Evolutionary conservation across 371 early-diverging fungal genomes (phyloP).

Genomic region (Mucor indicus): DNA sequence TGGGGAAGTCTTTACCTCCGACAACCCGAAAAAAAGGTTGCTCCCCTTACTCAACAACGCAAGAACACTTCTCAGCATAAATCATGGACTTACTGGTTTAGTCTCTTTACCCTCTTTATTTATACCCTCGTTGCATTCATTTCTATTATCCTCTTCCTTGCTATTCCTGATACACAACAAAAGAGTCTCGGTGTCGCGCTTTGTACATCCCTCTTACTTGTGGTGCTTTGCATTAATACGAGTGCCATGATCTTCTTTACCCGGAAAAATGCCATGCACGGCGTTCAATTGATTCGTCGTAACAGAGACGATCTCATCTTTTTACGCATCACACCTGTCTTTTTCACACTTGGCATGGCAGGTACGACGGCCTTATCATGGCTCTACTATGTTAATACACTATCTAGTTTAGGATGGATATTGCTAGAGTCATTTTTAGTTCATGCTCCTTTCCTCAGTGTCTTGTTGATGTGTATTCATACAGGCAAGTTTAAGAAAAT

Average conservation of each 20-base stretch:
- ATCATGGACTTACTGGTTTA: constrained; percentile 20
- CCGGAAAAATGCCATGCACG: constrained; percentile 2
- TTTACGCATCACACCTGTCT: constrained; percentile 14
- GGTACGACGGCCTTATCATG: constrained; percentile 24
- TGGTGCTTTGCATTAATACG: constrained; percentile 2
- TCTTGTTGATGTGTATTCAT: constrained; percentile 20
- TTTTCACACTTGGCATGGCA: constrained; percentile 15
- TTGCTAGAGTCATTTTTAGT: constrained; percentile 14
- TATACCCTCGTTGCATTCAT: constrained; percentile 3
- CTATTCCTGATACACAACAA: not conserved
- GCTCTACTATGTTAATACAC: constrained; percentile 10
- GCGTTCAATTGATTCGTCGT: constrained; percentile 15
- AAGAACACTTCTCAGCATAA: constrained; percentile 4
- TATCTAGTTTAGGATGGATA: constrained; percentile 8
- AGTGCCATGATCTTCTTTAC: constrained; percentile 5
- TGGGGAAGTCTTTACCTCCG: constrained; percentile 26
- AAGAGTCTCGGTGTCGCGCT: constrained; percentile 6
- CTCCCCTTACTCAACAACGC: not conserved
- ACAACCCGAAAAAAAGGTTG: constrained; percentile 15
- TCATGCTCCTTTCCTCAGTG: constrained; percentile 10
- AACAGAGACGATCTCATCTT: constrained; percentile 21
- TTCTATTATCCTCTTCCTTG: constrained; percentile 3
- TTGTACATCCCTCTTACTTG: constrained; percentile 8
- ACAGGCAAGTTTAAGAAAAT: constrained; percentile 17
- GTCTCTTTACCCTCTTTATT: constrained; percentile 3